A percentile compares a stretch with the other conserved stretches of the same genome.
Evolutionary conservation across 1,284 basidiomycete genomes (phyloP).

Genomic region (Ustilago lituana): DNA sequence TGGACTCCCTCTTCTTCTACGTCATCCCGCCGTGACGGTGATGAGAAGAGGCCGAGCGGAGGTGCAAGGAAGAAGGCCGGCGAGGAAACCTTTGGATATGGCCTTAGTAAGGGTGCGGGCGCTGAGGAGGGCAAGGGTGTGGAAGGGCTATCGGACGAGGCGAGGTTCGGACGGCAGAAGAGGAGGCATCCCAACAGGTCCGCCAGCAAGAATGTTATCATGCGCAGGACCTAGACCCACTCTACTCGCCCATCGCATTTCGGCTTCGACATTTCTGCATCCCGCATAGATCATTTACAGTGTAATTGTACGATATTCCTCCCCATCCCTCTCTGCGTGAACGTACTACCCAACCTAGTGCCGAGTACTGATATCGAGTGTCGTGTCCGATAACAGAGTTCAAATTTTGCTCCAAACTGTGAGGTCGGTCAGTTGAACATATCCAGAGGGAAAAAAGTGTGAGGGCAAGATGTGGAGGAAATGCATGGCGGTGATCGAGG

Average conservation of each 20-base stretch:
- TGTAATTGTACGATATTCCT: conserved; percentile 27
- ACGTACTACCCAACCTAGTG: no score
- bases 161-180: conserved; percentile 67
- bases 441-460: no score
- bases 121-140: conserved; percentile 69
- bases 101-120: conserved; percentile 63
- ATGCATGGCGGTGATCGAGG: conserved; percentile 19
- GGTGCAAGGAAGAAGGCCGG: conserved; percentile 64
- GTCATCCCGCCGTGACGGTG: conserved; percentile 10
- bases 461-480: conserved; percentile 17
- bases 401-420: no score
- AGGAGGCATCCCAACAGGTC: conserved; percentile 57
- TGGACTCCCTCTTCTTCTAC: conserved; percentile 54
- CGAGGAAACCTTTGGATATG: conserved; percentile 70
- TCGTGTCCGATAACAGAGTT: no score
- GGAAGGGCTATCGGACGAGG: conserved; percentile 85
- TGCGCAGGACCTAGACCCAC: conserved; percentile 31
- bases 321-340: background rate
- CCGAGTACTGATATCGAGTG: no score
- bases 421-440: no score
- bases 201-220: conserved; percentile 63
- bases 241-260: no score
- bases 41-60: conserved; percentile 8
- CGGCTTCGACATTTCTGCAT: no score
- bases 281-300: background rate